These are phyloP conservation scores for Globisporangium emineosum DNA, from an alignment of 352 stramenopile species.

Conservation along the genomic window DNA sequence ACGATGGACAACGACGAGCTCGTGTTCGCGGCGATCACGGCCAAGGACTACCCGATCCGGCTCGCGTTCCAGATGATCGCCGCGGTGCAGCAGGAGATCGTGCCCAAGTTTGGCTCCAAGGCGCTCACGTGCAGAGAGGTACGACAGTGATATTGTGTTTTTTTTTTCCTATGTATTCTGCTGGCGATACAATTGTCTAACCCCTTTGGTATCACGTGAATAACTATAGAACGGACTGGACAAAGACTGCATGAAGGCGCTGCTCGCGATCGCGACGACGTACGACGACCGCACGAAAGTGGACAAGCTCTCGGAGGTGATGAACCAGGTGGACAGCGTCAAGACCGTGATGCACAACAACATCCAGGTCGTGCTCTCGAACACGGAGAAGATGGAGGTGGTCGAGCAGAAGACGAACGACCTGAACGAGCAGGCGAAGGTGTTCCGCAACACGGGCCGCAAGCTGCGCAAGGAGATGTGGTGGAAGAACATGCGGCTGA, in stretches of 20 bases:
- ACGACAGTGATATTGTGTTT: not conserved
- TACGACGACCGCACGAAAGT: slow-evolving; percentile 87
- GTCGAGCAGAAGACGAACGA: slow-evolving; percentile 88
- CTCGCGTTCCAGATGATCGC: slow-evolving; percentile 83
- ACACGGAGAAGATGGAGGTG: slow-evolving; percentile 88
- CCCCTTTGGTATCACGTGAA: not conserved
- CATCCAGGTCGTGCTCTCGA: slow-evolving; percentile 82
- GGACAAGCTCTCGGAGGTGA: slow-evolving; percentile 83
- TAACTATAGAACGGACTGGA: slow-evolving; percentile 58
- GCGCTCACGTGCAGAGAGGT: slow-evolving; percentile 77
- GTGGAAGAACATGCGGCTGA: slow-evolving; percentile 86
- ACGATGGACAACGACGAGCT: slow-evolving; percentile 88
- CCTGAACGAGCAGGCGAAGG: slow-evolving; percentile 84
- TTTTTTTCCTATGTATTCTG: not conserved
- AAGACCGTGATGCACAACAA: slow-evolving; percentile 88
- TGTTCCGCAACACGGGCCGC: slow-evolving; percentile 80
- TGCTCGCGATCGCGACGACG: slow-evolving; percentile 56
- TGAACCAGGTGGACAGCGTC: slow-evolving; percentile 77
- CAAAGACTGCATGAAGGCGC: slow-evolving; percentile 69
- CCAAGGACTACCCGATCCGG: slow-evolving; percentile 80
- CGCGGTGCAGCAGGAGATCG: slow-evolving; percentile 70
- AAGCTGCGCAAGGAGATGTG: slow-evolving; percentile 80
- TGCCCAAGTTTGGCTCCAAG: slow-evolving; percentile 74
- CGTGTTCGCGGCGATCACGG: slow-evolving; percentile 76
- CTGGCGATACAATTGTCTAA: not conserved